phyloP scores from a whole-genome alignment of 495 filamentous ascomycete species.

The Penicillium antarcticum region DNA sequence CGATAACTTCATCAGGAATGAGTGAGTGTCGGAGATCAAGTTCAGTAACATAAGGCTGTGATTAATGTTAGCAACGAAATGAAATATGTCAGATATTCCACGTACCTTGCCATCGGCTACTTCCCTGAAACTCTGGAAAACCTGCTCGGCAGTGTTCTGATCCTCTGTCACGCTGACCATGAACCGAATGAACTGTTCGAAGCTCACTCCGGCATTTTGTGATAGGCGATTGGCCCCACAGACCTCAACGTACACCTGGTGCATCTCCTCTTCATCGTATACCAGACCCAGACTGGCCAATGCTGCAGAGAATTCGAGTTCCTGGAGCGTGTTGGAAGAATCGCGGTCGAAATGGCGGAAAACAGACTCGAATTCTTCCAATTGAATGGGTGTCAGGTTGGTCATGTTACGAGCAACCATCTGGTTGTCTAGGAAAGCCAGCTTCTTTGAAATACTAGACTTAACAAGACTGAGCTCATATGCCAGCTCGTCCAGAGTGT shows the following conservation, averaged over 20 bases:
- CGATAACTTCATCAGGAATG: conserved; percentile 92
- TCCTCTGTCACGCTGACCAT: conserved; percentile 99
- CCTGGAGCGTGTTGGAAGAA: conserved; percentile 80
- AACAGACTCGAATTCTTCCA: conserved; percentile 96
- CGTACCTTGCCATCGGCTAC: conserved; percentile 92
- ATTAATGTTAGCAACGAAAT: conserved; percentile 9
- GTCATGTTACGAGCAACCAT: conserved; percentile 97
- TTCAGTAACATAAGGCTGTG: conserved; percentile 89
- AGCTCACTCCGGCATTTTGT: conserved; percentile 67
- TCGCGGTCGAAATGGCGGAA: conserved; percentile 98
- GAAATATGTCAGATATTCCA: not conserved
- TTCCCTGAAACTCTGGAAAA: conserved; percentile 93
- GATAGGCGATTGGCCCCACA: conserved; percentile 47
- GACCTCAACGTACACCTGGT: conserved; percentile 81
- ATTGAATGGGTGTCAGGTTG: conserved; percentile 93
- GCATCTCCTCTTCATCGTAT: conserved; percentile 96
- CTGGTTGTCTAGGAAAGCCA: conserved; percentile 96
- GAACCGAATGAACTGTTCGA: conserved; percentile 98
- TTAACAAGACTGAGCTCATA: conserved; percentile 93
- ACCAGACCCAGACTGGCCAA: conserved; percentile 90
- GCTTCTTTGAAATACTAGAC: conserved; percentile 87
- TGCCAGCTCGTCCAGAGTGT: conserved; percentile 90
- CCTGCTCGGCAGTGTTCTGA: conserved; percentile 96
- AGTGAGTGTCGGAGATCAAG: conserved; percentile 91
- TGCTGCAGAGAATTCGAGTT: conserved; percentile 93